Evolutionary conservation across 345 rosid species (phyloP).

Genomic region (Heritiera littoralis): DNA sequence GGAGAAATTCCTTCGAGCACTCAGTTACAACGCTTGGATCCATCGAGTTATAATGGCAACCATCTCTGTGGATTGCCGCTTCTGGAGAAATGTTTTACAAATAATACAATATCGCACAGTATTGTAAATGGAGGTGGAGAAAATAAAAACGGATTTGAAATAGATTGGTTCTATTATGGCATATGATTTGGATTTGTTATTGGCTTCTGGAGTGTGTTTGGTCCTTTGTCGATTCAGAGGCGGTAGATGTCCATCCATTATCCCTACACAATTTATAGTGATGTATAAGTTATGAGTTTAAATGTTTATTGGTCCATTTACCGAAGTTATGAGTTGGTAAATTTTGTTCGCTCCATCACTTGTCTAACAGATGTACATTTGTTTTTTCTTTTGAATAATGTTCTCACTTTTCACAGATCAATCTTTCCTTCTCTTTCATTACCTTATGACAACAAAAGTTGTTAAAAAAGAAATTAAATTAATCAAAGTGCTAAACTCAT

Average conservation of each 20-base stretch:
- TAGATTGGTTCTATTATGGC: constrained; percentile 2
- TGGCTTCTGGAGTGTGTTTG: constrained; percentile 12
- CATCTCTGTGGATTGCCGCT: constrained; percentile 31
- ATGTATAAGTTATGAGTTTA: too few relatives aligned
- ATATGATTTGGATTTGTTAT: neutral
- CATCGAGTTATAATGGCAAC: constrained; percentile 21
- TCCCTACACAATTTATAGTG: too few relatives aligned
- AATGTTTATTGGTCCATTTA: too few relatives aligned
- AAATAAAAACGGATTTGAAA: neutral
- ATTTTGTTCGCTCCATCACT: too few relatives aligned
- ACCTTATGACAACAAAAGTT: too few relatives aligned
- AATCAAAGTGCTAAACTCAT: too few relatives aligned
- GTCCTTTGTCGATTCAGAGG: neutral
- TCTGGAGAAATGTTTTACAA: constrained; percentile 6
- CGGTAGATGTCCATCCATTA: neutral
- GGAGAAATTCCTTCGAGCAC: constrained; percentile 26
- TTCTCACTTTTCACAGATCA: neutral
- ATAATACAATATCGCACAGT: neutral
- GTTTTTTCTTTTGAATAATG: too few relatives aligned
- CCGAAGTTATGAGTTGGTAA: too few relatives aligned
- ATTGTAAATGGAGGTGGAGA: neutral
- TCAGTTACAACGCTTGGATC: constrained; percentile 26
- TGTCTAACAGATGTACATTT: too few relatives aligned
- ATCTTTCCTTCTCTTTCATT: too few relatives aligned
- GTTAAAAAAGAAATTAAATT: too few relatives aligned